Evolutionary conservation across 768 basidiomycete genomes (phyloP).

Genomic region (Auricularia sp.): DNA sequence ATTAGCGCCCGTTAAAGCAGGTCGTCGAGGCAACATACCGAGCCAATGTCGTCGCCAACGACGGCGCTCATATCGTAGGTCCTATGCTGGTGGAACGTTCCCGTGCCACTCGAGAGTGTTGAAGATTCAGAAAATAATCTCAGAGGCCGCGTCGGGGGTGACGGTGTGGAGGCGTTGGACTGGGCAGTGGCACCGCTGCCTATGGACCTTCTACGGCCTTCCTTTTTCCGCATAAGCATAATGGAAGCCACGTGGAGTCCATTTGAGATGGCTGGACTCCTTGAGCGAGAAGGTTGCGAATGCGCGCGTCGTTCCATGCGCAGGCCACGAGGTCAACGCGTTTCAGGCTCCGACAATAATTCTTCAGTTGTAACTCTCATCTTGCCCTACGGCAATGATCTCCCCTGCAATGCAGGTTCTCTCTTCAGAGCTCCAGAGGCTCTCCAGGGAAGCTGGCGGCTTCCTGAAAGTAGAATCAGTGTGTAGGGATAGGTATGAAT

Average conservation of each 20-base stretch:
- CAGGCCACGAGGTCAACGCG: background rate
- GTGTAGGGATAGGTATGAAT: too few species aligned
- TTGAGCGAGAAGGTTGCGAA: background rate
- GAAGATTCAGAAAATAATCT: background rate
- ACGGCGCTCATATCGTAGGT: background rate
- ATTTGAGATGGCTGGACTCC: background rate
- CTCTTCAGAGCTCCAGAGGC: too few species aligned
- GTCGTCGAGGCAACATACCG: background rate
- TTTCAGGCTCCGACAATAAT: too few species aligned
- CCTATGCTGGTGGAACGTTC: background rate
- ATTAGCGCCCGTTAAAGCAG: background rate
- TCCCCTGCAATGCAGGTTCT: too few species aligned
- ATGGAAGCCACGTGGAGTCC: background rate
- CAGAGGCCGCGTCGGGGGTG: background rate
- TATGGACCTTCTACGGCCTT: background rate
- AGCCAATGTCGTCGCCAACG: background rate
- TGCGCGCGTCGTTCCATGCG: background rate
- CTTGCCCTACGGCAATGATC: too few species aligned
- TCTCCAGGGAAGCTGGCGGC: too few species aligned
- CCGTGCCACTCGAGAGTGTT: background rate
- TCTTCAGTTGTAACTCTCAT: too few species aligned
- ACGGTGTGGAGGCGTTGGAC: background rate
- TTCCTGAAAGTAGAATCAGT: too few species aligned
- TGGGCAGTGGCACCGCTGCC: background rate
- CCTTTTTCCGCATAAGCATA: background rate